Evolutionary conservation across 129 eudicot species (phyloP).

Genomic region (Escallonia herrerae): DNA sequence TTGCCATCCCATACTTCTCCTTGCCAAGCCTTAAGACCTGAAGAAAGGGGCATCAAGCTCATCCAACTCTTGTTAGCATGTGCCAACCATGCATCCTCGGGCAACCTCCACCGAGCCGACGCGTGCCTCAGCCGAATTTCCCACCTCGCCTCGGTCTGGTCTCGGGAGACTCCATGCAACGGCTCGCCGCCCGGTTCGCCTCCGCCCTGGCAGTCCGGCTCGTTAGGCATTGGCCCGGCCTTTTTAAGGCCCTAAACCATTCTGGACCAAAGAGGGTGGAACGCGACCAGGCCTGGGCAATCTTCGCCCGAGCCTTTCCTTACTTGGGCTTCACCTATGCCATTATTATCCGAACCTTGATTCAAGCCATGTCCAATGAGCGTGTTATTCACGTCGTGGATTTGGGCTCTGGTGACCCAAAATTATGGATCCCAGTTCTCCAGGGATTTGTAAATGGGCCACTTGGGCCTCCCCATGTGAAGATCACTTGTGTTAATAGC

Average conservation of each 20-base stretch:
- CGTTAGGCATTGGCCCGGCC: slow-evolving; percentile 54
- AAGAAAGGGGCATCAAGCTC: slow-evolving; percentile 49
- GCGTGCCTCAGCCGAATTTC: slow-evolving; percentile 41
- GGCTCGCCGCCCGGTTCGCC: slow-evolving; percentile 45
- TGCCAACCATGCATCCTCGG: slow-evolving; percentile 56
- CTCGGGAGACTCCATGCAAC: slow-evolving; percentile 58
- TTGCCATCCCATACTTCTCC: slow-evolving; percentile 19
- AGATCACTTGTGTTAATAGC: slow-evolving; percentile 37
- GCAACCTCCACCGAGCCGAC: slow-evolving; percentile 49
- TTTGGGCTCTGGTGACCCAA: slow-evolving; percentile 40
- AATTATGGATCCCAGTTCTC: slow-evolving; percentile 35
- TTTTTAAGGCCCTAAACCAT: slow-evolving; percentile 37
- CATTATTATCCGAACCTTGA: slow-evolving; percentile 26
- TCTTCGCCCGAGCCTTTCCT: slow-evolving; percentile 28
- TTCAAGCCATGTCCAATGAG: slow-evolving; percentile 30
- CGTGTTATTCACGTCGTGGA: slow-evolving; percentile 44
- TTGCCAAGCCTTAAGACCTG: slow-evolving; percentile 23
- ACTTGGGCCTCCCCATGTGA: slow-evolving; percentile 40
- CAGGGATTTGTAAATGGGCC: slow-evolving; percentile 22
- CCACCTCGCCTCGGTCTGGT: slow-evolving; percentile 32
- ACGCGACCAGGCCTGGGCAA: slow-evolving; percentile 22
- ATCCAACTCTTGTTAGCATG: slow-evolving; percentile 51
- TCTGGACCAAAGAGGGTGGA: slow-evolving; percentile 1
- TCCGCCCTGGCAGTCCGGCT: slow-evolving; percentile 43
- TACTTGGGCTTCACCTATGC: slow-evolving; percentile 31